Base-by-base conservation (phyloP, 495 filamentous ascomycete species). In the Tuber melanosporum region DNA sequence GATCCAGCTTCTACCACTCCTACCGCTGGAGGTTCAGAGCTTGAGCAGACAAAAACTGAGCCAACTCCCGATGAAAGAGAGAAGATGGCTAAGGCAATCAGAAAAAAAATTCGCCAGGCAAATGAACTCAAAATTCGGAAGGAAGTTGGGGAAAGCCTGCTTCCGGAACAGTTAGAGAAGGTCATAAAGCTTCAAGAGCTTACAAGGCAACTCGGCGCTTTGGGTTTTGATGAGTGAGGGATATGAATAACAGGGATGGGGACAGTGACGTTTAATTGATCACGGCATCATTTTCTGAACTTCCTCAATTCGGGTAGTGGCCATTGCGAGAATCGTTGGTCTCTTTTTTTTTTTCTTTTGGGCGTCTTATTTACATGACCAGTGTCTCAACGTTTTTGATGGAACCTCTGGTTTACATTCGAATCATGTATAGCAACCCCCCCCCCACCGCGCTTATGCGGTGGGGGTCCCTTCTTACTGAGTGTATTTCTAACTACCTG, bases 131-230 rank as follows among this genome's bases (percentile, higher is more conserved):
- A 92, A 81, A 91, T 90, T 81, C 97, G 97, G 87, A 97, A 97
- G 85, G 92, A 97, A 39, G 89, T 90, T 52, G 96, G 95, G 41
- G 91, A 92, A 78, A 86, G 87, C 0, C 84, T 99, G 77, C 86
- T 97, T 20, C 96, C 96, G 0, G 96, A 99, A 85, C 96, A 99
- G 86, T 91, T 98, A 73, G 94, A 94, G 76, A 99, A 99, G 86
- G 92, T 99, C 70, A 95, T 97, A 82, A 97, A 94, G 85, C 96
- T 99, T 82, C 92, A 93, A 72, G 95, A 98, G 85, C 87, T 99
- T 32, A 91, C 97, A 73, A 88, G 94, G 46, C 94, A 98, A 83
- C 87, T 99, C 43, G 93, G 97, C 79, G 87, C 87, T 10, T 86
- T 99, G 44, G 96, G 95, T 0, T 94, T 98, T 76, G 92, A 97